Percentiles rank a stretch among this genome's conserved stretches.
phyloP scores from a whole-genome alignment of 495 filamentous ascomycete genomes.

The Penicillium antarcticum region DNA sequence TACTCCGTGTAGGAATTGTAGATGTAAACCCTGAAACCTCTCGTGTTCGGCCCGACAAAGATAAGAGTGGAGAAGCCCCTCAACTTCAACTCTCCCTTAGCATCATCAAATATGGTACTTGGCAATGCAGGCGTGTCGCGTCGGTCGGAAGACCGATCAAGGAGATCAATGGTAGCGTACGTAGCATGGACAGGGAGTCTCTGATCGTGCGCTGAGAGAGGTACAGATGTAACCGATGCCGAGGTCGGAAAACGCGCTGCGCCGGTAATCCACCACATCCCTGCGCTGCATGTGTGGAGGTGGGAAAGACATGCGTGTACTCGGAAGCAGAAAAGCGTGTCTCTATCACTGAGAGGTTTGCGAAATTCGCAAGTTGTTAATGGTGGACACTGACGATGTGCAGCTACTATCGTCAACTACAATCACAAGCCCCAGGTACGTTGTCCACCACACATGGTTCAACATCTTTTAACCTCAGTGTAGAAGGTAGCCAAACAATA shows the following conservation, averaged over 20 bases:
- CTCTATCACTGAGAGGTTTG: slow-evolving; percentile 33
- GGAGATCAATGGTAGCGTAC: slow-evolving; percentile 34
- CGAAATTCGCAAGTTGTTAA: background rate
- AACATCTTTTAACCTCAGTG: background rate
- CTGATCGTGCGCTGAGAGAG: background rate
- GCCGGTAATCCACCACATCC: slow-evolving; percentile 34
- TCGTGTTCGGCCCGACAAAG: background rate
- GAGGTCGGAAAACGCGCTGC: slow-evolving; percentile 34
- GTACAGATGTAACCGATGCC: slow-evolving; percentile 36
- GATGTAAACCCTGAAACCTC: background rate
- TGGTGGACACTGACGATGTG: slow-evolving; percentile 2
- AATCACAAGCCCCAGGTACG: slow-evolving; percentile 22
- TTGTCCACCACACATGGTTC: background rate
- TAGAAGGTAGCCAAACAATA: slow-evolving; percentile 4
- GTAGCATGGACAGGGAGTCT: background rate
- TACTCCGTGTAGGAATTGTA: too few species aligned
- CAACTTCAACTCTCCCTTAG: background rate
- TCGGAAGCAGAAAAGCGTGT: slow-evolving; percentile 37
- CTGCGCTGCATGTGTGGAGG: slow-evolving; percentile 34
- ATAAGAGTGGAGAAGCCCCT: background rate
- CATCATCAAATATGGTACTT: slow-evolving; percentile 20
- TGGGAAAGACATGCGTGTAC: slow-evolving; percentile 30
- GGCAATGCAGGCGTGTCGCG: slow-evolving; percentile 20
- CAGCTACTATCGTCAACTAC: slow-evolving; percentile 33
- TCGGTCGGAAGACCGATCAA: slow-evolving; percentile 19